Base-by-base conservation (phyloP, 805 yeast species). In the Wickerhamiella hasegawae region DNA sequence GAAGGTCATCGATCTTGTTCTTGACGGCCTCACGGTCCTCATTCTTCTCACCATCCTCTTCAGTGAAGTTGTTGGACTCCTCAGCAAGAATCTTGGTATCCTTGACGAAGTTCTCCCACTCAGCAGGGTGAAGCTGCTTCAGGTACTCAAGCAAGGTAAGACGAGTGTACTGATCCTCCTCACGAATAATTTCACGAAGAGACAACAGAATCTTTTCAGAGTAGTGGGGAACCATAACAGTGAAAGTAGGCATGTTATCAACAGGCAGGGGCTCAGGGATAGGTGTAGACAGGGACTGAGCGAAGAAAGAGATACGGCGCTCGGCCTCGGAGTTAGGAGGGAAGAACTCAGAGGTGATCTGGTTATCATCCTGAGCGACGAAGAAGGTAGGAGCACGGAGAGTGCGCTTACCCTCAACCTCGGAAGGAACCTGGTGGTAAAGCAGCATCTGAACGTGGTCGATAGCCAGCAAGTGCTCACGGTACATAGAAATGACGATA, bases 201-300 rank as follows among this genome's bases (percentile, higher is more conserved):
- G 95, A 82, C 34, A 87, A 64, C 48, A 85, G 66, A 43, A 87
- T 87, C 73, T 84, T 87, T 65, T 87, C 98, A 45, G 90, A 68
- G 62, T 87, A 87, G 59, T 87, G 98, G 52, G 98, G 97, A 47
- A 87, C 79, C 59, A 87, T 66, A 17, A 90, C 97, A 27, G 98
- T 85, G 60, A 90, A 90, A 10, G 97, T 87, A 45, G 99, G 99
- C 98, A 90, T 90, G 68, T 87, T 87, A 62, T 90, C 98, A 48
- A 92, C 97, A 30, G 99, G 98, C 55, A 90, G 68, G 43, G 99
- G 97, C 65, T 90, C 98, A 44, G 95, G 94, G 51, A 90, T 85
- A 48, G 98, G 98, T 40, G 98, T 90, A 35, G 98, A 92, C 60
- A 90, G 69, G 9, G 97, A 85, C 63, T 90, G 98, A 40, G 99